Conservation (phyloP, 768 basidiomycete genomes). For the Naematelia aurantialba region DNA sequence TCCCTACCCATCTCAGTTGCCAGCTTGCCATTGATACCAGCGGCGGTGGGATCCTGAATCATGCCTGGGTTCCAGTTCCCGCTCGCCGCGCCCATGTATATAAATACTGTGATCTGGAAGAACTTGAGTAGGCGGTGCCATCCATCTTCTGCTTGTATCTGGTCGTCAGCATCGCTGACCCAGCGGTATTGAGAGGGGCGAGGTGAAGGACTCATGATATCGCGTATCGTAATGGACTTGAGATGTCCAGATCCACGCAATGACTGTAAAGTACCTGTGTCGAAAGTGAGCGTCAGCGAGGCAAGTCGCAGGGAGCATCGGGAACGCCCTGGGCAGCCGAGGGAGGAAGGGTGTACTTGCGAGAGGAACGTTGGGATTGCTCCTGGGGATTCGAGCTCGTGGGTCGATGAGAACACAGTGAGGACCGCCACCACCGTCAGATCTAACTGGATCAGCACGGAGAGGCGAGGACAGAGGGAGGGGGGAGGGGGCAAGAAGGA, state of each 20-base stretch:
- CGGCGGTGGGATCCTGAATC: constrained; percentile 15
- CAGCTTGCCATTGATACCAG: constrained; percentile 3
- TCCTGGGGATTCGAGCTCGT: constrained; percentile 22
- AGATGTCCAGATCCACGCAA: constrained; percentile 35
- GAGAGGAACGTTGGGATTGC: constrained; percentile 32
- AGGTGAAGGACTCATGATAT: constrained; percentile 12
- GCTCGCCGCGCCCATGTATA: constrained; percentile 37
- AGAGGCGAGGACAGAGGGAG: background rate
- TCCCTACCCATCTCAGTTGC: constrained; percentile 5
- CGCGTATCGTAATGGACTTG: constrained; percentile 33
- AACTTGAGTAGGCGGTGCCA: constrained; percentile 27
- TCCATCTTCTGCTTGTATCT: constrained; percentile 24
- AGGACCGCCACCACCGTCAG: constrained; percentile 39
- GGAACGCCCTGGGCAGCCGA: no score
- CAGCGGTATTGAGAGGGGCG: no score
- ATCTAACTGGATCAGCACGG: constrained; percentile 17
- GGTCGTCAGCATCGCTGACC: background rate
- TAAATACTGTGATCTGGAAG: constrained; percentile 29
- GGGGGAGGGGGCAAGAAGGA: background rate
- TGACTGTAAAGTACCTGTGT: constrained; percentile 26
- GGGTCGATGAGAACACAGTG: constrained; percentile 27
- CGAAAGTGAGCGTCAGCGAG: no score
- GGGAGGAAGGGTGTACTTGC: constrained; percentile 3
- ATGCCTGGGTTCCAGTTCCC: constrained; percentile 31
- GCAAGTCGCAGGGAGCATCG: no score